phyloP scores from a whole-genome alignment of 441 rosid species.

The Erodium trifolium region DNA sequence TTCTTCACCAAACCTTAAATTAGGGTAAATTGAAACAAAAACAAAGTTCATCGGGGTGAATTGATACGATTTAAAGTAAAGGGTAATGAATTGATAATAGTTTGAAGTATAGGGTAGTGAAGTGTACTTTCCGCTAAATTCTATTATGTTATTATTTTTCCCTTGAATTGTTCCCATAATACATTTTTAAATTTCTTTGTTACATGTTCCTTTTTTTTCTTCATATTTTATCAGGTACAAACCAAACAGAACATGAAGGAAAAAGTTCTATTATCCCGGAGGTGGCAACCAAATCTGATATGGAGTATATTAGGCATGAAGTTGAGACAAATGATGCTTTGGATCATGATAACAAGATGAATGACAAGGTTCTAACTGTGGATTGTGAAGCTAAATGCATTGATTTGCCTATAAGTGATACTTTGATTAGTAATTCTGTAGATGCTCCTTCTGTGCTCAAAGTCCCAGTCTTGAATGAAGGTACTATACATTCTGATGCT shows the following conservation, averaged over 20 bases:
- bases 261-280: slow-evolving; percentile 19
- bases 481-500: slow-evolving; percentile 19
- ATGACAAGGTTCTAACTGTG: slow-evolving; percentile 23
- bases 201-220: not conserved
- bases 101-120: too few species aligned
- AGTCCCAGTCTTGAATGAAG: slow-evolving; percentile 15
- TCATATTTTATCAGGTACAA: slow-evolving; percentile 22
- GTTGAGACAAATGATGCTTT: not conserved
- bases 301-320: slow-evolving; percentile 26
- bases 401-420: slow-evolving; percentile 22
- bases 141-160: not conserved
- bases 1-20: too few species aligned
- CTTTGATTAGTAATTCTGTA: slow-evolving; percentile 25
- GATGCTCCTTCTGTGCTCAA: slow-evolving; percentile 26
- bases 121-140: too few species aligned
- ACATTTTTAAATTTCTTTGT: not conserved
- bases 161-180: slow-evolving; percentile 1
- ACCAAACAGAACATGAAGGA: slow-evolving; percentile 21
- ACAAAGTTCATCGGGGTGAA: too few species aligned
- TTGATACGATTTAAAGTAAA: too few species aligned
- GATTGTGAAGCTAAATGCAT: slow-evolving; percentile 27
- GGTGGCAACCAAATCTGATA: slow-evolving; percentile 30
- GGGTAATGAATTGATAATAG: too few species aligned
- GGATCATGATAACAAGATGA: too few species aligned
- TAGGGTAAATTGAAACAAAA: too few species aligned